Conservation (phyloP, 2,329 filamentous ascomycete species). For the Pseudopithomyces chartarum region DNA sequence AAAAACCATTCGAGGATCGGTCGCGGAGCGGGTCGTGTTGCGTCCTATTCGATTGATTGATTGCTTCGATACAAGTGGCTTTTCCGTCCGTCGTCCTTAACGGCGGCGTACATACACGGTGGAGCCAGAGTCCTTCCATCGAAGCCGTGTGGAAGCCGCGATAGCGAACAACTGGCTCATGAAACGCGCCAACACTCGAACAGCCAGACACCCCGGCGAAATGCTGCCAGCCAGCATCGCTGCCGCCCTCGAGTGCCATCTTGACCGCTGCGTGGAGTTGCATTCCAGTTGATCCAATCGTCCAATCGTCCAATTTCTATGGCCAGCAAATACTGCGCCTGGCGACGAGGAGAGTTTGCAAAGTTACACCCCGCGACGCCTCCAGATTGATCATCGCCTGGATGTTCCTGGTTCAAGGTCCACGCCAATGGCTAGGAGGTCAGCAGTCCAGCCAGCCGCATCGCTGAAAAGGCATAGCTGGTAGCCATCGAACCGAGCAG, state of each 20-base stretch:
- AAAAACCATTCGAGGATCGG: not conserved
- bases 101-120: not conserved
- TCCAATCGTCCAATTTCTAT: not conserved
- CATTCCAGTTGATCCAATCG: not conserved
- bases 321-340: not conserved
- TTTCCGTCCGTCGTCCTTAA: conserved; percentile 3
- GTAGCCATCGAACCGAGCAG: not conserved
- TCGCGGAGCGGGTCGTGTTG: not conserved
- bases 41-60: not conserved
- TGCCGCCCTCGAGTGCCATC: not conserved
- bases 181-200: conserved; percentile 9
- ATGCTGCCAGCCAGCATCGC: not conserved
- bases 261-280: not conserved
- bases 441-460: not conserved
- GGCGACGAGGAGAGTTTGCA: not conserved
- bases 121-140: conserved; percentile 5
- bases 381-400: conserved; percentile 24
- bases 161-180: not conserved
- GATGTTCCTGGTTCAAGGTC: conserved; percentile 14
- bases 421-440: no score
- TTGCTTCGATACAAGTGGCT: not conserved
- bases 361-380: conserved; percentile 2
- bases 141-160: not conserved
- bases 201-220: conserved; percentile 1
- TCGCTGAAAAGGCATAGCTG: not conserved